Conservation (phyloP, 31 red algal genomes). For the Odonthalia washingtoniensis region DNA sequence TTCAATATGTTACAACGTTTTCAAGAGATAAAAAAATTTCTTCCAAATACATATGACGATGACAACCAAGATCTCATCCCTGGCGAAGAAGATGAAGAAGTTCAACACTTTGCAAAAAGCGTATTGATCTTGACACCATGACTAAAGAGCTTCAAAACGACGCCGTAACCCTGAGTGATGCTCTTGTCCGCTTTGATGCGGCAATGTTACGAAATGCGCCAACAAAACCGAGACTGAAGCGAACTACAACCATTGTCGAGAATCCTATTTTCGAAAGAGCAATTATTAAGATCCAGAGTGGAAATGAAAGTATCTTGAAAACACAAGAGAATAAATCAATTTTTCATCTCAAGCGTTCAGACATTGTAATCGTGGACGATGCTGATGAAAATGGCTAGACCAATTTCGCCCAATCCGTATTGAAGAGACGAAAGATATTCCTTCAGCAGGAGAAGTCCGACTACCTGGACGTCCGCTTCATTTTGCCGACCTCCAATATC, state of each 20-base stretch:
- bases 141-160: neutral
- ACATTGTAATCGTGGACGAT: too few species aligned
- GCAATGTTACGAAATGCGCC: neutral
- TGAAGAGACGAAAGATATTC: too few species aligned
- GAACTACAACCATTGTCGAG: neutral
- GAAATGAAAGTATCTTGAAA: neutral
- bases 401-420: too few species aligned
- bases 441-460: too few species aligned
- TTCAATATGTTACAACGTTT: neutral
- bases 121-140: neutral
- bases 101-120: neutral
- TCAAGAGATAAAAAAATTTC: neutral
- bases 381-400: too few species aligned
- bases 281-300: neutral
- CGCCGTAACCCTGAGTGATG: neutral
- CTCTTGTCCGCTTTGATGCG: neutral
- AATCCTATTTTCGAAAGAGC: too few species aligned
- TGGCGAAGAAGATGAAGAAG: neutral
- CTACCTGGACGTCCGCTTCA: too few species aligned
- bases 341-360: too few species aligned
- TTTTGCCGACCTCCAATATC: too few species aligned
- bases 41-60: neutral
- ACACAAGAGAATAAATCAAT: too few species aligned
- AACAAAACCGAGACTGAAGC: neutral
- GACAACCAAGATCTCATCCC: neutral